Conservation (phyloP, 805 yeast species). For the Yamadazyma sp. region DNA sequence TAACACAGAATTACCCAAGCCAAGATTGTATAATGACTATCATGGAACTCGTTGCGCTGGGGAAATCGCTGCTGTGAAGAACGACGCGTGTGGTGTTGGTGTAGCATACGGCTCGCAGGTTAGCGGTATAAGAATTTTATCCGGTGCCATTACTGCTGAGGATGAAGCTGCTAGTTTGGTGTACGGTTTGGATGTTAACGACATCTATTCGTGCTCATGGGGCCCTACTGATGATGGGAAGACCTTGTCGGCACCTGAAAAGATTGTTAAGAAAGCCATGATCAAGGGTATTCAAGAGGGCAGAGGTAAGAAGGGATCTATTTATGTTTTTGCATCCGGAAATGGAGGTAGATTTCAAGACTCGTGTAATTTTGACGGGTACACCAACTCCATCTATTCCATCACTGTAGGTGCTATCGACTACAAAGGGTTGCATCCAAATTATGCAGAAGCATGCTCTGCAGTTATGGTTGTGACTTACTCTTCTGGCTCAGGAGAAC, state of each 20-base stretch:
- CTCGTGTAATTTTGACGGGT: conserved; percentile 95
- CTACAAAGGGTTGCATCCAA: conserved; percentile 80
- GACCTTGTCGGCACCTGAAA: conserved; percentile 82
- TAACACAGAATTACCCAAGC: conserved; percentile 72
- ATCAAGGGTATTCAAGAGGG: conserved; percentile 85
- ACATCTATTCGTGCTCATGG: conserved; percentile 97
- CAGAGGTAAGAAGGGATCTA: conserved; percentile 73
- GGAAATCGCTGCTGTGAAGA: conserved; percentile 88
- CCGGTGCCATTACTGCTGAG: conserved; percentile 75
- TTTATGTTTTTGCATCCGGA: conserved; percentile 95
- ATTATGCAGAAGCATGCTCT: conserved; percentile 88
- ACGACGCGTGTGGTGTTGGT: conserved; percentile 92
- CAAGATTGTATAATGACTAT: conserved; percentile 75
- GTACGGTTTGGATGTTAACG: conserved; percentile 78
- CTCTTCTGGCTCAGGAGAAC: conserved; percentile 87
- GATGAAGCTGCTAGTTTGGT: conserved; percentile 91
- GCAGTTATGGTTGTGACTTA: conserved; percentile 94
- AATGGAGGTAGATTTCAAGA: conserved; percentile 85
- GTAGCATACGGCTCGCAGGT: conserved; percentile 89
- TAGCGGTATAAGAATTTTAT: conserved; percentile 84
- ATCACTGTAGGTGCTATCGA: conserved; percentile 95
- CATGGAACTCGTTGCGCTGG: conserved; percentile 99
- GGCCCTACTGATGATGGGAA: conserved; percentile 95
- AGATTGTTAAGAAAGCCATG: conserved; percentile 75
- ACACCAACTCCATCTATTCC: conserved; percentile 92